These are phyloP conservation scores for Dalechampia spathulata DNA, from an alignment of 441 rosid species.

Conservation along the genomic window DNA sequence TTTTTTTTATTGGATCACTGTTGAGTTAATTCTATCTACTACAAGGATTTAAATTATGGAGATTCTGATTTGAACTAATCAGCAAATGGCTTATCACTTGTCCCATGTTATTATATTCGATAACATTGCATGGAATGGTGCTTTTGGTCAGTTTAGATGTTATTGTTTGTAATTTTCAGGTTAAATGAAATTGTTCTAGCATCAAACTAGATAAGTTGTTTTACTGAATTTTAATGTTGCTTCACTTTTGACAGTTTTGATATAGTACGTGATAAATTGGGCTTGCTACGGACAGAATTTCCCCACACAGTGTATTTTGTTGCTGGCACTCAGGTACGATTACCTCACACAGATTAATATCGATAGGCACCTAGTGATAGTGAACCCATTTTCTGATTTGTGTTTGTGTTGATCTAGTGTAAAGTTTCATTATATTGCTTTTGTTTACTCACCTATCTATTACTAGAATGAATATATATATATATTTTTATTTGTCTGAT, in stretches of 20 bases:
- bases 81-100: neutral
- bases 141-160: neutral
- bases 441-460: neutral
- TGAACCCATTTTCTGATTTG: neutral
- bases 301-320: conserved; percentile 78
- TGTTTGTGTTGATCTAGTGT: neutral
- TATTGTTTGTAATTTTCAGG: neutral
- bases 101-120: neutral
- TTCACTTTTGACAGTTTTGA: conserved; percentile 59
- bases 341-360: neutral
- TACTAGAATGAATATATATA: neutral
- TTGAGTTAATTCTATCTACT: neutral
- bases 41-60: neutral
- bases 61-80: neutral
- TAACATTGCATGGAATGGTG: neutral
- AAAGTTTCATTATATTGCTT: neutral
- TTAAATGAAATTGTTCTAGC: neutral
- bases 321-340: conserved; percentile 84
- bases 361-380: too few species aligned
- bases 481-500: too few species aligned
- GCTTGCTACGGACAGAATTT: conserved; percentile 78
- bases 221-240: neutral
- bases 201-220: neutral
- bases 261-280: conserved; percentile 68
- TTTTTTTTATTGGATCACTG: too few species aligned